Base-by-base conservation (phyloP, 2,329 filamentous ascomycete genomes). In the Trichoderma guizhouense region DNA sequence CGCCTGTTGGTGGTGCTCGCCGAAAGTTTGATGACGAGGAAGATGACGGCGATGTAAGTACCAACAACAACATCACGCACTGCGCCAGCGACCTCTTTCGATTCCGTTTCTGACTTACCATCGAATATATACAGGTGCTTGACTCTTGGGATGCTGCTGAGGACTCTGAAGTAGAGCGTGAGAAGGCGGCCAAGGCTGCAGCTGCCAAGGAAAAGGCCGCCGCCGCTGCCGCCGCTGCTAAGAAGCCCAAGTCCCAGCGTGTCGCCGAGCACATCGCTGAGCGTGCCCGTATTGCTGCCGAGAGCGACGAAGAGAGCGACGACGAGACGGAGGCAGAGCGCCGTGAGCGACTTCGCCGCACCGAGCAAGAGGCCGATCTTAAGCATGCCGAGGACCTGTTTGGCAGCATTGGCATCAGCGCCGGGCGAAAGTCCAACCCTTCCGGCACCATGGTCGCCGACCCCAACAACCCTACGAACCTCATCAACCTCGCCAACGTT, bases 61-160 rank as follows among this genome's bases (percentile, higher is more conserved):
- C 3, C 26, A 57, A 21, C 55, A 39, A 11, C 55, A 39, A 6
- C 51, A 39, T 66, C 64, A 39, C 32, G 21, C 36, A 47, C 53
- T 39, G 9, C 36, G 26, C 36, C 58, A 5, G 43, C 21, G n/a
- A 11, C 30, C 24, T 18, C 5, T 47, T 47, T 53, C 47, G 18
- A 51, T 15, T 14, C 57, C 8, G 60, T 30, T 4, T 14, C 63
- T 64, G 43, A 61, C 32, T 18, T 34, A 11, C 15, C 28, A n/a
- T 61, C 24, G 57, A 47, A 60, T 24, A 26, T 28, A n/a, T 70
- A 70, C 75, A 97, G 92, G 93, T 98, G 71, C 89, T 98, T 79
- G 96, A 99, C 73, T 95, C 93, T 39, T 99, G 96, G 96, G 95
- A 98, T 79, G 95, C 93, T 72, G 95, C 93, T 76, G 96, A 98